Evolutionary conservation across 257 asterid genomes (phyloP).

Genomic region (Buddleja alternifolia): DNA sequence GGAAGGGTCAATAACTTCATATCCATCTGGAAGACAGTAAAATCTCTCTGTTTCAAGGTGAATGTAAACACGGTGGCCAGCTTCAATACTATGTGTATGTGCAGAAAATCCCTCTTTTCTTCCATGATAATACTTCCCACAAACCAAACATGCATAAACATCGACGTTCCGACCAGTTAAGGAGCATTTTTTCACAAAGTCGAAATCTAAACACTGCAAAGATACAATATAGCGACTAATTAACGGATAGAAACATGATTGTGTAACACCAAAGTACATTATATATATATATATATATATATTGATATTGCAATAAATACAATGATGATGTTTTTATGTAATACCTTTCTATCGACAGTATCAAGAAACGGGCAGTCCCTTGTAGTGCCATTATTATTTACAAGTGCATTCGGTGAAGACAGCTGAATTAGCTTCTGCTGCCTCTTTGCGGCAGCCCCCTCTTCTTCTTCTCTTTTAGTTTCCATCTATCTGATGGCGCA

Average conservation of each 20-base stretch:
- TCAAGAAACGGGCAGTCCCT: too few relatives aligned
- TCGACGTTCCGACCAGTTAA: constrained; percentile 92
- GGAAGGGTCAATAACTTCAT: constrained; percentile 88
- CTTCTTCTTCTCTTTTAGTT: too few relatives aligned
- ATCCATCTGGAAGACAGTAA: constrained; percentile 99
- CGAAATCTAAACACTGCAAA: constrained; percentile 94
- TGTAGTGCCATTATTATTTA: too few relatives aligned
- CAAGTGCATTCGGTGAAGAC: too few relatives aligned
- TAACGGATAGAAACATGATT: constrained; percentile 20
- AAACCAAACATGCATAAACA: constrained; percentile 94
- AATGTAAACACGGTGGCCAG: constrained; percentile 93
- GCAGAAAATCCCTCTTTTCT: constrained; percentile 95
- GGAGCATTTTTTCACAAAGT: constrained; percentile 92
- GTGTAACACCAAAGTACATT: too few relatives aligned
- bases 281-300: too few relatives aligned
- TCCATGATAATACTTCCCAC: constrained; percentile 98
- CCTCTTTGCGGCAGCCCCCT: too few relatives aligned
- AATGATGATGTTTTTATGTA: too few relatives aligned
- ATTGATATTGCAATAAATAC: too few relatives aligned
- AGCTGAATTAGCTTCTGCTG: too few relatives aligned
- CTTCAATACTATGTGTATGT: constrained; percentile 97
- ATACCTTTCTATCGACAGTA: too few relatives aligned
- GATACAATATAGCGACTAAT: not conserved
- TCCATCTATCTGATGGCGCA: too few relatives aligned
- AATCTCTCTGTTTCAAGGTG: constrained; percentile 92